A percentile compares a stretch with the other conserved stretches of the same genome.
phyloP scores from a whole-genome alignment of 2,329 filamentous ascomycete genomes.

The Cercospora brassicicola region DNA sequence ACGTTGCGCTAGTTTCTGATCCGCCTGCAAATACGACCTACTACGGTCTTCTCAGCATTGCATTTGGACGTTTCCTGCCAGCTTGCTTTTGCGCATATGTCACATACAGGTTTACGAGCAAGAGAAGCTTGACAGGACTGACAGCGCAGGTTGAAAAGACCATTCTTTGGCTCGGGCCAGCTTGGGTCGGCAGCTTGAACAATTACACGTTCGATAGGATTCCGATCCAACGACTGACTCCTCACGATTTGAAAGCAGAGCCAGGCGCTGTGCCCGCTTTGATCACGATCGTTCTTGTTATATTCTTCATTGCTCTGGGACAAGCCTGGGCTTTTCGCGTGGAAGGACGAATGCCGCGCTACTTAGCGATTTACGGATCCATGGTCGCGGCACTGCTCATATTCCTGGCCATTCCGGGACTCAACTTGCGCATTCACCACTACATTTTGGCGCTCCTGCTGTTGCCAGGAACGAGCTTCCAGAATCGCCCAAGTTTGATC shows the following conservation, averaged over 20 bases:
- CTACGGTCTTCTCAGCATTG: constrained; percentile 70
- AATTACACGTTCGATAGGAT: constrained; percentile 96
- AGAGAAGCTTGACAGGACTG: constrained; percentile 68
- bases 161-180: constrained; percentile 82
- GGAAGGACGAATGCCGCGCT: constrained; percentile 75
- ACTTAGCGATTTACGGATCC: constrained; percentile 73
- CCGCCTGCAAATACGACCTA: constrained; percentile 68
- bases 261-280: constrained; percentile 84
- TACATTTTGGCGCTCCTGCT: constrained; percentile 87
- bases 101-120: constrained; percentile 79
- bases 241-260: constrained; percentile 83
- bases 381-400: constrained; percentile 68
- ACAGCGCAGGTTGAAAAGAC: constrained; percentile 87
- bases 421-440: constrained; percentile 88
- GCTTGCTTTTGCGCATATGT: constrained; percentile 85
- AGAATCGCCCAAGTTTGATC: constrained; percentile 77
- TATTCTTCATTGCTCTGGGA: constrained; percentile 66
- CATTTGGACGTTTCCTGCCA: constrained; percentile 79
- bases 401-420: constrained; percentile 69
- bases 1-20: constrained; percentile 86
- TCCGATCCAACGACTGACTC: constrained; percentile 86
- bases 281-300: constrained; percentile 69
- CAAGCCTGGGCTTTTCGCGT: constrained; percentile 86
- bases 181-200: constrained; percentile 87
- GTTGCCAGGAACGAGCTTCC: constrained; percentile 82